phyloP scores from a whole-genome alignment of 2,329 filamentous ascomycete species.

The Epichloe scottii region DNA sequence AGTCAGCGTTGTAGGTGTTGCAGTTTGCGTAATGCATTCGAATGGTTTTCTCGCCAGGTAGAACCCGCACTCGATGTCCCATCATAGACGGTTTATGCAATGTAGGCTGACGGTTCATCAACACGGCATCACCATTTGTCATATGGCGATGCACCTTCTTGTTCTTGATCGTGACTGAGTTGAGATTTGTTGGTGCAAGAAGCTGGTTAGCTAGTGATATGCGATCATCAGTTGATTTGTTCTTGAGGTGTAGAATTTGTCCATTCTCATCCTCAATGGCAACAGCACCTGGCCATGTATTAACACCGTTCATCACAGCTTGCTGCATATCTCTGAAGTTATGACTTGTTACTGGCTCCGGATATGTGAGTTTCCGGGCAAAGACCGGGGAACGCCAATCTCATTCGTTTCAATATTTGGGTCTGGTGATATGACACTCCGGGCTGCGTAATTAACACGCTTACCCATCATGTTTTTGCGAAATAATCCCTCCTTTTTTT shows the following conservation, averaged over 20 bases:
- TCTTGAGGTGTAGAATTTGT: slow-evolving; percentile 74
- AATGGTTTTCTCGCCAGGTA: slow-evolving; percentile 91
- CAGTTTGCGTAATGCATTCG: slow-evolving; percentile 99
- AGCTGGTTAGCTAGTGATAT: slow-evolving; percentile 86
- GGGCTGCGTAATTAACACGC: slow-evolving; percentile 94
- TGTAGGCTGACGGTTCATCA: slow-evolving; percentile 98
- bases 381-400: slow-evolving; percentile 98
- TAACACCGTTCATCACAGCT: slow-evolving; percentile 86
- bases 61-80: slow-evolving; percentile 84
- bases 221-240: slow-evolving; percentile 79
- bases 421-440: slow-evolving; percentile 95
- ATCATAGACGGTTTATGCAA: slow-evolving; percentile 98
- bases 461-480: slow-evolving; percentile 99
- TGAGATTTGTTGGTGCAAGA: slow-evolving; percentile 64
- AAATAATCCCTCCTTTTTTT: slow-evolving; percentile 98
- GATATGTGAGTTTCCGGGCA: slow-evolving; percentile 88
- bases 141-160: slow-evolving; percentile 97
- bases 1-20: slow-evolving; percentile 98
- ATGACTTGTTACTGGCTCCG: slow-evolving; percentile 92
- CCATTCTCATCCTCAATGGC: slow-evolving; percentile 95
- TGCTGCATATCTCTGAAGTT: slow-evolving; percentile 95
- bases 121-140: slow-evolving; percentile 88
- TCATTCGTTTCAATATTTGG: slow-evolving; percentile 99
- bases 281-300: slow-evolving; percentile 87
- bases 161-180: slow-evolving; percentile 62